Evolutionary conservation across 257 asterid species (phyloP).

Genomic region (Solanum raphanifolium): DNA sequence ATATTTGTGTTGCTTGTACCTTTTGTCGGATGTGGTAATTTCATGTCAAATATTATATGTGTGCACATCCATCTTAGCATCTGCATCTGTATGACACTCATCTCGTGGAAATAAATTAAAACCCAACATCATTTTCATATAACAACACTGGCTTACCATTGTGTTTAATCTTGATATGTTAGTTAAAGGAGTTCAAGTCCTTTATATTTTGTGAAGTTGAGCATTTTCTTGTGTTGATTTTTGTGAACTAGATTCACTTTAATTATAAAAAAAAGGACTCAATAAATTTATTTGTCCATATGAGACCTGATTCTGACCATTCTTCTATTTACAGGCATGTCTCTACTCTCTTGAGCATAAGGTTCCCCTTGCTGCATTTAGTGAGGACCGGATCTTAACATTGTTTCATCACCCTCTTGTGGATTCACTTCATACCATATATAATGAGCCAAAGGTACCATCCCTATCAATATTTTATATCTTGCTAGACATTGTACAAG

Average conservation of each 20-base stretch:
- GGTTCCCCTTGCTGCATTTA: conserved; percentile 80
- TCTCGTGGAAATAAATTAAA: background rate
- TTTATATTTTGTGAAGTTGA: background rate
- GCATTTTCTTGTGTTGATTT: background rate
- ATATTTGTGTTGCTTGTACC: background rate
- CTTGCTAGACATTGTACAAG: background rate
- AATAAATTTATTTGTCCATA: background rate
- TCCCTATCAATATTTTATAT: background rate
- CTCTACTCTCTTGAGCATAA: conserved; percentile 65
- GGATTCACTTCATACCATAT: conserved; percentile 76
- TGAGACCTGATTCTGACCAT: background rate
- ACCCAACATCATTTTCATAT: background rate
- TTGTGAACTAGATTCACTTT: background rate
- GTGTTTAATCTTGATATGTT: background rate
- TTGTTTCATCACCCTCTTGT: conserved; percentile 88
- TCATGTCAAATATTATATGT: background rate
- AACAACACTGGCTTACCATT: background rate
- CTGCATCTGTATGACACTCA: background rate
- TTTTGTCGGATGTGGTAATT: background rate
- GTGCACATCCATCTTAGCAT: background rate
- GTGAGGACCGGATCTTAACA: conserved; percentile 72
- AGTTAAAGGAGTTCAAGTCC: background rate
- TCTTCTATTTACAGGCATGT: conserved; percentile 49
- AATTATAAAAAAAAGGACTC: background rate
- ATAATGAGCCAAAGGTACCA: conserved; percentile 89